Evolutionary conservation across 2,329 filamentous ascomycete genomes (phyloP).

Genomic region (Rhexocercosporidium sp.): DNA sequence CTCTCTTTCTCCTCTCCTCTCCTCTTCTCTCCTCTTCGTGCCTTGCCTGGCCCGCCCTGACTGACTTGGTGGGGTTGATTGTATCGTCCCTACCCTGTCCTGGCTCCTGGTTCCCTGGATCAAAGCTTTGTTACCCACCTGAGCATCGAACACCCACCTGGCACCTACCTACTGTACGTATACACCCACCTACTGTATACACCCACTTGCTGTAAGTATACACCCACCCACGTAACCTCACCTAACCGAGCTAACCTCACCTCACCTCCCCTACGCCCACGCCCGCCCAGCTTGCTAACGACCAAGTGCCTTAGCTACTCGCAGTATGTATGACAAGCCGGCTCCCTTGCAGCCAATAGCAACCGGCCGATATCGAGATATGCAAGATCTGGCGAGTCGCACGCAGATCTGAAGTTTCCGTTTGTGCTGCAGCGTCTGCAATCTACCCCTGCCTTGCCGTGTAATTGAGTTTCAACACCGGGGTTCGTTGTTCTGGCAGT

Average conservation of each 20-base stretch:
- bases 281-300: not conserved
- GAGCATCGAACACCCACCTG: too few species aligned
- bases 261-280: too few species aligned
- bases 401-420: slow-evolving; percentile 10
- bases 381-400: slow-evolving; percentile 6
- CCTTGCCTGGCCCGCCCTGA: not conserved
- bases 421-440: not conserved
- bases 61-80: not conserved
- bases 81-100: not conserved
- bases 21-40: not conserved
- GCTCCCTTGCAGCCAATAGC: not conserved
- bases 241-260: too few species aligned
- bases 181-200: too few species aligned
- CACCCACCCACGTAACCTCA: not conserved
- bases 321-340: slow-evolving; percentile 2
- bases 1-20: not conserved
- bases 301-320: too few species aligned
- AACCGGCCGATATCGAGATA: not conserved
- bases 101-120: not conserved
- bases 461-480: not conserved
- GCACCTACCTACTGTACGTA: too few species aligned
- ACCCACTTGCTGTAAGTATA: too few species aligned
- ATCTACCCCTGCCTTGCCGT: not conserved
- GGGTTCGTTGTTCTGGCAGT: not conserved
- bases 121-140: too few species aligned